Conservation (phyloP, 2,329 filamentous ascomycete species). For the Trichocomaceae sp. region DNA sequence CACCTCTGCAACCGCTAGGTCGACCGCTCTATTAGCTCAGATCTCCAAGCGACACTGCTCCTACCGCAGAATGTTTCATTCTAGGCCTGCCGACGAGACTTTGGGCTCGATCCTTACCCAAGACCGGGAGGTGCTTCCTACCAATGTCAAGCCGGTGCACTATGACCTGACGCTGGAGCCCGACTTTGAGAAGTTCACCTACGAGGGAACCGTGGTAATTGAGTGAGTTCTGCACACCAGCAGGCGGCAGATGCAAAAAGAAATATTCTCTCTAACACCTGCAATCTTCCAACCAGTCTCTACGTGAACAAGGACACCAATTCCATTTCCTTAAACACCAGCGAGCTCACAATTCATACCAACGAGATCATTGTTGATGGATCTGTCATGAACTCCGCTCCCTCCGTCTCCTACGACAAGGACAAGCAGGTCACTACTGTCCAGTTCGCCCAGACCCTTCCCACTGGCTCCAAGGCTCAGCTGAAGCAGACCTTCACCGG, state of each 20-base stretch:
- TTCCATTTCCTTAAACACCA: constrained; percentile 78
- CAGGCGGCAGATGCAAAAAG: too few relatives aligned
- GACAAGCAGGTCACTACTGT: constrained; percentile 76
- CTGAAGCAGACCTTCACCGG: constrained; percentile 73
- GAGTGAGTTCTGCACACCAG: constrained; percentile 59
- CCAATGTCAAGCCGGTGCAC: constrained; percentile 85
- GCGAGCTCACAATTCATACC: constrained; percentile 76
- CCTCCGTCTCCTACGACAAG: constrained; percentile 66
- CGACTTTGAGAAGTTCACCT: constrained; percentile 79
- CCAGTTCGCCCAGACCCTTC: constrained; percentile 65
- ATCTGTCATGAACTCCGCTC: constrained; percentile 52
- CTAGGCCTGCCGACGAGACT: constrained; percentile 50
- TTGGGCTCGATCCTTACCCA: constrained; percentile 53
- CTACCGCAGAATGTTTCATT: constrained; percentile 69
- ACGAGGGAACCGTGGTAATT: constrained; percentile 75
- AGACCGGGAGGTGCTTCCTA: constrained; percentile 77
- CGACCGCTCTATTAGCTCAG: constrained; percentile 15
- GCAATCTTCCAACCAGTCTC: too few relatives aligned
- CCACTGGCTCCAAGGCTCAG: constrained; percentile 69
- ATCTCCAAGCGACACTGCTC: constrained; percentile 57
- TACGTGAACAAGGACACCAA: constrained; percentile 78
- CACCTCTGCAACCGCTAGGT: too few relatives aligned
- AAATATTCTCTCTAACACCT: too few relatives aligned
- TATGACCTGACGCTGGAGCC: constrained; percentile 91
- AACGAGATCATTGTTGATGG: constrained; percentile 59